Evolutionary conservation across 2,329 filamentous ascomycete species (phyloP).

Genomic region (Fusarium annulatum): DNA sequence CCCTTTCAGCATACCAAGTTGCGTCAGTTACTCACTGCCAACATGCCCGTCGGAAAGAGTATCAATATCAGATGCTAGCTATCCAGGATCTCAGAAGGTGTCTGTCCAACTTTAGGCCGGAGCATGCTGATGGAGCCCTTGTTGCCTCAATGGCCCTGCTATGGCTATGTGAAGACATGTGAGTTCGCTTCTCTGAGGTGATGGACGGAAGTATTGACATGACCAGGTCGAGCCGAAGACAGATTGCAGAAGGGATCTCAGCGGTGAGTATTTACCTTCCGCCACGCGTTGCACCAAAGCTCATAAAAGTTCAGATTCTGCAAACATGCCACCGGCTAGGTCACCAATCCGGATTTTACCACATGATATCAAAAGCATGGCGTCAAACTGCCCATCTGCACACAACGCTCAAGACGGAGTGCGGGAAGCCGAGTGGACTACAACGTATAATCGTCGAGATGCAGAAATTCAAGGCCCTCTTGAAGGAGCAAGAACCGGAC

Average conservation of each 20-base stretch:
- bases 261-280: not conserved
- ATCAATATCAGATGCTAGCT: slow-evolving; percentile 29
- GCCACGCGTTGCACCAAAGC: fast-evolving
- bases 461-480: slow-evolving; percentile 1
- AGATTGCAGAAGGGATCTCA: slow-evolving; percentile 23
- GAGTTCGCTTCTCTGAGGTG: not conserved
- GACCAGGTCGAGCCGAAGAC: slow-evolving; percentile 8
- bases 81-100: slow-evolving; percentile 21
- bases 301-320: not conserved
- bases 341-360: slow-evolving; percentile 14
- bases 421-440: not conserved
- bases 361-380: slow-evolving; percentile 19
- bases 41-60: slow-evolving; percentile 25
- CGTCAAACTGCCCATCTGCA: not conserved
- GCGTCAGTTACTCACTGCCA: slow-evolving; percentile 18
- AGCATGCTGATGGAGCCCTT: slow-evolving; percentile 22
- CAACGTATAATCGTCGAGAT: slow-evolving; percentile 19
- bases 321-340: slow-evolving; percentile 10
- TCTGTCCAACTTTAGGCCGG: slow-evolving; percentile 7
- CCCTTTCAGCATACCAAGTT: slow-evolving; percentile 26
- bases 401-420: not conserved
- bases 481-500: slow-evolving; percentile 7
- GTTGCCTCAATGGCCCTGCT: slow-evolving; percentile 21
- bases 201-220: not conserved
- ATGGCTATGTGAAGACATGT: slow-evolving; percentile 32